Conservation (phyloP, 2,329 filamentous ascomycete species). For the Claviceps sp. region DNA sequence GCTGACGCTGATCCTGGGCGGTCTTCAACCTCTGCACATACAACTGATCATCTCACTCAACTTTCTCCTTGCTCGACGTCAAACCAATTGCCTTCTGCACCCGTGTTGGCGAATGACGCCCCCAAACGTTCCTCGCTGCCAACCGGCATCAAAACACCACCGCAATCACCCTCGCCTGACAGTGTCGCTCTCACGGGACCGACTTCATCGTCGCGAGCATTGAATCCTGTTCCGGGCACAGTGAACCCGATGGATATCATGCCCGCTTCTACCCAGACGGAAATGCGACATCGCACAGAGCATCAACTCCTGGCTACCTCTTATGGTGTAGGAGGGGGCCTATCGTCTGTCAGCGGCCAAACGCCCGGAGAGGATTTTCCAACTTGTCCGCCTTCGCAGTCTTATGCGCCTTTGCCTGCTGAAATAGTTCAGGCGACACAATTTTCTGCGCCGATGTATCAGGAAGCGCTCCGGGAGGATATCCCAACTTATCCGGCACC, state of each 20-base stretch:
- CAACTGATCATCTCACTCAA: slow-evolving; percentile 20
- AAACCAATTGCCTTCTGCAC: slow-evolving; percentile 1
- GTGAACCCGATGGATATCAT: slow-evolving; percentile 43
- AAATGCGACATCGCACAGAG: slow-evolving; percentile 24
- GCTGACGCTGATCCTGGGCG: not conserved
- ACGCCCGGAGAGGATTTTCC: slow-evolving; percentile 1
- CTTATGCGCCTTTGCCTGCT: slow-evolving; percentile 6
- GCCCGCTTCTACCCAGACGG: slow-evolving; percentile 27
- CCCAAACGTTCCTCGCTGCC: not conserved
- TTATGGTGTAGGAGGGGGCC: slow-evolving; percentile 12
- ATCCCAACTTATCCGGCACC: slow-evolving; percentile 5
- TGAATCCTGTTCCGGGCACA: slow-evolving; percentile 29
- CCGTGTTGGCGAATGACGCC: slow-evolving; percentile 6
- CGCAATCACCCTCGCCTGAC: not conserved
- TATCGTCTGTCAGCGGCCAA: slow-evolving; percentile 2
- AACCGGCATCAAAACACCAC: not conserved
- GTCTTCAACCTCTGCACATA: slow-evolving; percentile 6
- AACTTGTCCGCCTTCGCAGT: slow-evolving; percentile 9
- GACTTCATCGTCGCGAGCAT: slow-evolving; percentile 17
- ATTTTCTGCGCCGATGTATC: slow-evolving; percentile 14
- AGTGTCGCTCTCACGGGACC: slow-evolving; percentile 5
- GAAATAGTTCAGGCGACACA: slow-evolving; percentile 15
- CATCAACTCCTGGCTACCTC: slow-evolving; percentile 20
- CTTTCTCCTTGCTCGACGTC: slow-evolving; percentile 10
- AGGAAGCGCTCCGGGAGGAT: slow-evolving; percentile 1